Conservation (phyloP, 2,329 filamentous ascomycete species). For the Calonectria multiphialidica region DNA sequence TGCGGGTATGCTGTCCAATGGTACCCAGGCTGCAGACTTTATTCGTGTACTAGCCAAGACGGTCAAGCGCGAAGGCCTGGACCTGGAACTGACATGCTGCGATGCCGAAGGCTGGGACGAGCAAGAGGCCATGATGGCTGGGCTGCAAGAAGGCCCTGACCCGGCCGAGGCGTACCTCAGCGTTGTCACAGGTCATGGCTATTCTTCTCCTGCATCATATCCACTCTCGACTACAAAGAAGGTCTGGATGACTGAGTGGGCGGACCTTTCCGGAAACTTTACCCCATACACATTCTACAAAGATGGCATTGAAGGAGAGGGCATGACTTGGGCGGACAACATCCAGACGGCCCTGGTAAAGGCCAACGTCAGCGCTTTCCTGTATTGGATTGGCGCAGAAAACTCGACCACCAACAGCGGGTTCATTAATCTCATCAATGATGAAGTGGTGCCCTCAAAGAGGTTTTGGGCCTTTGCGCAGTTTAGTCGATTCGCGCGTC, state of each 20-base stretch:
- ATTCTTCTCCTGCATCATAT: neutral
- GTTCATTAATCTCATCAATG: neutral
- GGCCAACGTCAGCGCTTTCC: neutral
- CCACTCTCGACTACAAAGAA: neutral
- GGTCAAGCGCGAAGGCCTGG: conserved; percentile 33
- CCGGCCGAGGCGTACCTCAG: neutral
- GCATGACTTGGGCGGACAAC: neutral
- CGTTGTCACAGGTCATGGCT: neutral
- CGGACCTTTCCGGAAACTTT: neutral
- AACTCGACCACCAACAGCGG: conserved; percentile 1
- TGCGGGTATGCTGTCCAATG: conserved; percentile 50
- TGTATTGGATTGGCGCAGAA: neutral
- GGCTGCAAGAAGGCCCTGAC: neutral
- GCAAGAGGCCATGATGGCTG: neutral
- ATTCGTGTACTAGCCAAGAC: conserved; percentile 59
- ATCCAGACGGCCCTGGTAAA: neutral
- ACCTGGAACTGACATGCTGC: conserved; percentile 51
- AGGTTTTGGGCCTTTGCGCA: neutral
- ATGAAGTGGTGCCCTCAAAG: neutral
- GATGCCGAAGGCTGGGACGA: conserved; percentile 53
- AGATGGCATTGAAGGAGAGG: neutral
- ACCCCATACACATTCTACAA: conserved; percentile 1
- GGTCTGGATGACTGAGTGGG: conserved; percentile 1
- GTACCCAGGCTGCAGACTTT: conserved; percentile 59
- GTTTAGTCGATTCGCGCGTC: neutral